phyloP scores from a whole-genome alignment of 208 protist species.

The Trypanosoma avium region DNA sequence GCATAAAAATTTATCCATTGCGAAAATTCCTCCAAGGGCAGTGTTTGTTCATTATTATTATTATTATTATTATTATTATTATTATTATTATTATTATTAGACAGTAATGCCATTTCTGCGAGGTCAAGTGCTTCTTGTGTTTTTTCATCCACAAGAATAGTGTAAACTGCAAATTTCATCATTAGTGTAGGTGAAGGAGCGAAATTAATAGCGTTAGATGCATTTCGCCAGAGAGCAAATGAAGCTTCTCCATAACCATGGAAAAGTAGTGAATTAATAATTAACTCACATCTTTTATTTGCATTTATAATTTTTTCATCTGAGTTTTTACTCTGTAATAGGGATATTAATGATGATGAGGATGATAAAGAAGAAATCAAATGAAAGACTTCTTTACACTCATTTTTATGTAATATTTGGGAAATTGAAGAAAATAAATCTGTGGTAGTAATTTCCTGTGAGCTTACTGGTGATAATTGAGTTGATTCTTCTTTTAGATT shows the following conservation, averaged over 20 bases:
- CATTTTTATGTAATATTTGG: not conserved
- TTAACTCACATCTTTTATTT: conserved; percentile 3
- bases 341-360: not conserved
- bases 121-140: conserved; percentile 36
- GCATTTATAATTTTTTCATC: not conserved
- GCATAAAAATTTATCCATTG: conserved; percentile 10
- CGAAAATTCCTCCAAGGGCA: not conserved
- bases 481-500: not conserved
- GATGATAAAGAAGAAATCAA: conserved; percentile 1
- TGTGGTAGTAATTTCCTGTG: not conserved
- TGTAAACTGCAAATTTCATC: conserved; percentile 40
- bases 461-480: not conserved
- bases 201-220: conserved; percentile 15
- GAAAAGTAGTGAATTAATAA: conserved; percentile 31
- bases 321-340: not conserved
- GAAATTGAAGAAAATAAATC: not conserved
- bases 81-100: not conserved
- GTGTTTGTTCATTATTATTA: not conserved
- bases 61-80: not conserved
- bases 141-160: conserved; percentile 44
- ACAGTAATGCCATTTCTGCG: conserved; percentile 8
- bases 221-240: conserved; percentile 30
- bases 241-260: conserved; percentile 28
- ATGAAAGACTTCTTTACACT: conserved; percentile 19
- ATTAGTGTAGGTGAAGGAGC: conserved; percentile 20